Base-by-base conservation (phyloP, 1,139 yeast genomes). In the Nakaseomyces glabratus region DNA sequence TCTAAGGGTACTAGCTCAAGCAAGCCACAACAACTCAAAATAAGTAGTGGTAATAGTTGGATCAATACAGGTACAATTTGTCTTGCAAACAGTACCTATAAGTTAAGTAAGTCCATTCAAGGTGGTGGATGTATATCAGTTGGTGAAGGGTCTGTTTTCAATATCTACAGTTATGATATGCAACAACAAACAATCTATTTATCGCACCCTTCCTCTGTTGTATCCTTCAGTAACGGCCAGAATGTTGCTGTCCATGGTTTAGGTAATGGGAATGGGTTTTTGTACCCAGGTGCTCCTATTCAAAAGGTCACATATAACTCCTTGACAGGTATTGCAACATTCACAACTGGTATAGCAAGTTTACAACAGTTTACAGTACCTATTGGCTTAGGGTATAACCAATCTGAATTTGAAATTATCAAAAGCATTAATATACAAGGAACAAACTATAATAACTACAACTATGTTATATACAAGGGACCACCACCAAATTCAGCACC, bases 51-150 rank as follows among this genome's bases (percentile, higher is more conserved):
- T 15, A 28, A 6, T n/a, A 18, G 14, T 4, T 7, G 4, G 5
- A 13, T 8, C 24, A 28, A 28, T 20, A 20, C 19, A 20, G 32
- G 32, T 20, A 28, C 32, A 4, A 20, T 28, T 15, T 28, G 32
- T 28, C 9, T 28, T n/a, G 32, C 23, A 4, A 28, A 28, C 19
- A 14, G 13, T 8, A 11, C 23, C 4, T 28, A 24, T 23, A 12
- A 6, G 6, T 11, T 28, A 20, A 20, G 9, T 10, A 19, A 20
- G 10, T 17, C 11, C 20, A n/a, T 28, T 8, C 17, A 20, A 3
- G 32, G 32, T 28, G 19, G 16, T n/a, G 32, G 32, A 20, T 28
- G 32, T 28, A 14, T 20, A 8, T 10, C 2, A 14, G 19, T 28
- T 14, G 24, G 11, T 9, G 19, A 28, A 12, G 13, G 19, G 7